Evolutionary conservation across 495 filamentous ascomycete species (phyloP).

Genomic region (Tuber calosporum): DNA sequence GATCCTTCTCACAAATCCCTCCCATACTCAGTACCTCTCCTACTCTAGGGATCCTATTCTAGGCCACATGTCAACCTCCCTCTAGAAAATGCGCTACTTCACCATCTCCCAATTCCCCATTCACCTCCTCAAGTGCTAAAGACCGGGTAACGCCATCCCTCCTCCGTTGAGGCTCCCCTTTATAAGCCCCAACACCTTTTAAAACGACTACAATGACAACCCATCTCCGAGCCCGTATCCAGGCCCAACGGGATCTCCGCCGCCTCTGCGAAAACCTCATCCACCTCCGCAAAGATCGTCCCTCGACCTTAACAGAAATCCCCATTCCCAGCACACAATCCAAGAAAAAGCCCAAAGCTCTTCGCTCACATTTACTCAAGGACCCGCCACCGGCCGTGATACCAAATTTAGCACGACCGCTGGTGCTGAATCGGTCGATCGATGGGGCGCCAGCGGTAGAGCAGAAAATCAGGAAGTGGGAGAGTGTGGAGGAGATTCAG

Average conservation of each 20-base stretch:
- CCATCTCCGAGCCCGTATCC: slow-evolving; percentile 10
- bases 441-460: slow-evolving; percentile 23
- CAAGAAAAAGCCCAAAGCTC: slow-evolving; percentile 2
- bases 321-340: neutral
- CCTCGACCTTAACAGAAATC: slow-evolving; percentile 20
- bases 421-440: slow-evolving; percentile 7
- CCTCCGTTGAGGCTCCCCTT: neutral
- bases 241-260: slow-evolving; percentile 24
- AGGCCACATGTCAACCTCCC: neutral
- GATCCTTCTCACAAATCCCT: neutral
- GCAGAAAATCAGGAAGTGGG: neutral
- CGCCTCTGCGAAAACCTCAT: slow-evolving; percentile 31
- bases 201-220: slow-evolving; percentile 5
- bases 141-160: slow-evolving; percentile 17
- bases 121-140: neutral
- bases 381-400: neutral
- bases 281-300: slow-evolving; percentile 17
- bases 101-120: neutral
- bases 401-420: slow-evolving; percentile 16
- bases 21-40: neutral
- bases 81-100: neutral
- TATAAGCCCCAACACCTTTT: neutral
- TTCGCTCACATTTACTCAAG: neutral
- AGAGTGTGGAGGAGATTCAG: neutral
- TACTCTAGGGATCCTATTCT: neutral